Base-by-base conservation (phyloP, 768 basidiomycete genomes). In the Rhodotorula babjevae region DNA sequence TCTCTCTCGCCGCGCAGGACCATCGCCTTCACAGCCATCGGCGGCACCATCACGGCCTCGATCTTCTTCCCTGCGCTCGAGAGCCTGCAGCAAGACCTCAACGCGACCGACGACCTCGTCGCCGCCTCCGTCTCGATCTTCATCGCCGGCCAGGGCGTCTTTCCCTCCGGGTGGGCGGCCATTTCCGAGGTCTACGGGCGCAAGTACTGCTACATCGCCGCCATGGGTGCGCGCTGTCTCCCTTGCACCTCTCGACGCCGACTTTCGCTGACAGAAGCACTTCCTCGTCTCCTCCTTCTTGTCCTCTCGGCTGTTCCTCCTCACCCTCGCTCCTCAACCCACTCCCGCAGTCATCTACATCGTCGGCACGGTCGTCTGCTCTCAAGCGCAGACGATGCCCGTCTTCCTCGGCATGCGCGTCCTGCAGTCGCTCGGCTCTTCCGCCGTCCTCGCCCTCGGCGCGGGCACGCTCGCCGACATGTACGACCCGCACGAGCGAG, bases 141-240 rank as follows among this genome's bases (percentile, higher is more conserved):
- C 79, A 89, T 90, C 69, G 81, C 88, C 5, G 76, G 90, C 19
- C 91, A 92, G 79, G 90, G 91, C 6, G 31, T 50, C 19, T 71
- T 71, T 56, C 91, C 90, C 0, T 76, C 90, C 19, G 49, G 88
- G 8, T 91, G 90, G 90, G 85, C 84, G 65, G 85, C 86, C 0
- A 81, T 88, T 36, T 88, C 87, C 67, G 91, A 92, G 80, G 85
- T 92, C 46, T 87, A 86, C 77, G 91, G 90, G 15, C 83, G 90
- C 65, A 91, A 87, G 83, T 87, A 87, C 73, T 31, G 83, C 58
- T 82, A 81, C 65, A 59, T 81, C 27, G 64, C 36, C 11, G 60
- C 75, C 0, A 50, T 66, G n/a, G 49, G 55, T 66, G 31, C 50
- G 67, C 25, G 14, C 14, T 52, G 5, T 46, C 29, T 49, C 36